A percentile compares a stretch with the other conserved stretches of the same genome.
Evolutionary conservation across 192 early-diverging fungal genomes (phyloP).

Genomic region (Coemansia sp.): DNA sequence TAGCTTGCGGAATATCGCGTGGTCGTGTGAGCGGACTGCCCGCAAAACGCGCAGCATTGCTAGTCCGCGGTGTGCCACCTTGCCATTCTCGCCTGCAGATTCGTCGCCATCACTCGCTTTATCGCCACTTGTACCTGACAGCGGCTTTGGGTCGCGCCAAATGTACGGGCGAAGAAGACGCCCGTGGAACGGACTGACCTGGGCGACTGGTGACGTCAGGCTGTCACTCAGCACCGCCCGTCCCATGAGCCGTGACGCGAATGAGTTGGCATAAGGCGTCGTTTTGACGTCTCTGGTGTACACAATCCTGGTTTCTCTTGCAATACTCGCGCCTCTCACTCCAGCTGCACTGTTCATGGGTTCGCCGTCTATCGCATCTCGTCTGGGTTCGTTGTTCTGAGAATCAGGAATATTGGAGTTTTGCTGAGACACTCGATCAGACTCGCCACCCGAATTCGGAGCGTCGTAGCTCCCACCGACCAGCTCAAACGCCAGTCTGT

Average conservation of each 20-base stretch:
- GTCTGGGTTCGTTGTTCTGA: too few species aligned
- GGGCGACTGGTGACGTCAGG: slow-evolving; percentile 55
- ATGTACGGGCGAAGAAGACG: slow-evolving; percentile 79
- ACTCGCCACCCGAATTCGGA: neutral
- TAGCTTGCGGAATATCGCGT: slow-evolving; percentile 21
- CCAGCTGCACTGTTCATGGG: neutral
- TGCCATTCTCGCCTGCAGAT: neutral
- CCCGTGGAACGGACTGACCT: slow-evolving; percentile 69
- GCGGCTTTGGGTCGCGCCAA: slow-evolving; percentile 64
- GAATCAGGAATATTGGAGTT: too few species aligned
- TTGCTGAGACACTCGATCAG: neutral
- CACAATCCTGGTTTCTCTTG: slow-evolving; percentile 3
- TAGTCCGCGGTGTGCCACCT: slow-evolving; percentile 1
- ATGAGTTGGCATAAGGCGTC: slow-evolving; percentile 69
- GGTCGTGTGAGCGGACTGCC: slow-evolving; percentile 34
- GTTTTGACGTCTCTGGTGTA: slow-evolving; percentile 5
- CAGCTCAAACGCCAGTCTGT: slow-evolving; percentile 6
- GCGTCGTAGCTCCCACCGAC: neutral
- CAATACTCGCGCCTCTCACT: neutral
- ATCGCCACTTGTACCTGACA: slow-evolving; percentile 32
- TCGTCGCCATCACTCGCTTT: neutral
- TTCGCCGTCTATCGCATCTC: too few species aligned
- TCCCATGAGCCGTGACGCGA: slow-evolving; percentile 73
- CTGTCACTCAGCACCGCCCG: slow-evolving; percentile 54
- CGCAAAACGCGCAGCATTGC: slow-evolving; percentile 29